phyloP scores from a whole-genome alignment of 495 filamentous ascomycete genomes.

The Penicillium coffeae region DNA sequence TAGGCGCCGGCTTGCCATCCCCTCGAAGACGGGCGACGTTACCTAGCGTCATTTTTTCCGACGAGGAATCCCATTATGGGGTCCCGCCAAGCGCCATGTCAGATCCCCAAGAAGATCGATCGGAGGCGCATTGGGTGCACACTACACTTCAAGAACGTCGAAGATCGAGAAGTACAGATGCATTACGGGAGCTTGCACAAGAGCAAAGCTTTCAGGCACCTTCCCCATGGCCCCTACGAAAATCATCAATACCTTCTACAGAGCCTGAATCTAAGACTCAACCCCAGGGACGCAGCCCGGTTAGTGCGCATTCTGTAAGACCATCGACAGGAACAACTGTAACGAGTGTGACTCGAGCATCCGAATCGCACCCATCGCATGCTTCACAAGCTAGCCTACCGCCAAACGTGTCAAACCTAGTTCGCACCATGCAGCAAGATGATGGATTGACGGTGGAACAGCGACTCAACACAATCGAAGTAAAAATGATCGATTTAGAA shows the following conservation, averaged over 20 bases:
- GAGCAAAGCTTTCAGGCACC: constrained; percentile 16
- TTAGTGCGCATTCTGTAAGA: constrained; percentile 24
- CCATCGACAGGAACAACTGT: constrained; percentile 31
- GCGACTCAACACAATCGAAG: constrained; percentile 49
- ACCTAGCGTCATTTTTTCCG: constrained; percentile 43
- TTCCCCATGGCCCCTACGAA: constrained; percentile 24
- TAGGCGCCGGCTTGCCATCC: constrained; percentile 18
- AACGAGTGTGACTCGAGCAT: constrained; percentile 25
- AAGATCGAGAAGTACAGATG: constrained; percentile 31
- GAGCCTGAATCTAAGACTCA: constrained; percentile 24
- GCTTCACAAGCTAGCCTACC: constrained; percentile 24
- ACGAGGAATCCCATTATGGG: constrained; percentile 35
- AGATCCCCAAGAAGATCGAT: constrained; percentile 24
- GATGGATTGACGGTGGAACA: constrained; percentile 48
- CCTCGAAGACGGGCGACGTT: constrained; percentile 40
- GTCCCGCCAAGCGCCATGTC: constrained; percentile 25
- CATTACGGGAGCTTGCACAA: constrained; percentile 21
- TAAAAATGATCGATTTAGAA: constrained; percentile 54
- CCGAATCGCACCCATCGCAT: constrained; percentile 19
- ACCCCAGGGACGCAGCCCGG: constrained; percentile 20
- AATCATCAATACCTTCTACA: constrained; percentile 20
- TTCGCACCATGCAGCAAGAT: constrained; percentile 43
- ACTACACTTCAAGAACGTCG: constrained; percentile 23
- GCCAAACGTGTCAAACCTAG: constrained; percentile 40
- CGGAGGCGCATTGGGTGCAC: constrained; percentile 10